Percentiles rank a stretch among this genome's conserved stretches.
Conservation (phyloP, 2,329 filamentous ascomycete genomes). For the Pseudopyricularia javanii region DNA sequence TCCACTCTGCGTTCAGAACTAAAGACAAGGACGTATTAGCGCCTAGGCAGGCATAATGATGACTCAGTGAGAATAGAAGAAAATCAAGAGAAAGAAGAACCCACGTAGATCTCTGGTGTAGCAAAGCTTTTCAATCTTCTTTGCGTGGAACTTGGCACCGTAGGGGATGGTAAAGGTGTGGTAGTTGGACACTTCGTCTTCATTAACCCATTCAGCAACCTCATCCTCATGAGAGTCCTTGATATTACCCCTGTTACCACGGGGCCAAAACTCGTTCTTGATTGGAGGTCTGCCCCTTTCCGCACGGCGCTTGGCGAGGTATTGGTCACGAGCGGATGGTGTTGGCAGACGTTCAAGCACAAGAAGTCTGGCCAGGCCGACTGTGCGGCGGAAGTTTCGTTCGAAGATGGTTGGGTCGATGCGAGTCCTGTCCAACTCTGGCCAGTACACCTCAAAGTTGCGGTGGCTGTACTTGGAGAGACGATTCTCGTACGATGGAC, state of each 20-base stretch:
- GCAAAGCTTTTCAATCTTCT: constrained; percentile 68
- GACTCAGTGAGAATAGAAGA: too few species aligned
- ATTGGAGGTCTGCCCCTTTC: constrained; percentile 59
- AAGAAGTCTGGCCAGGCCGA: constrained; percentile 67
- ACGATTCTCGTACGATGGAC: constrained; percentile 78
- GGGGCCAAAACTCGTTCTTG: constrained; percentile 22
- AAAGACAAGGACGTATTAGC: background rate
- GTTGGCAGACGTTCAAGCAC: constrained; percentile 71
- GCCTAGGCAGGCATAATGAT: background rate
- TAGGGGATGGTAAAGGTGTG: constrained; percentile 66
- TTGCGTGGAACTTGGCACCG: constrained; percentile 46
- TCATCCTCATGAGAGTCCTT: constrained; percentile 71
- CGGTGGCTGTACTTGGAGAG: constrained; percentile 76
- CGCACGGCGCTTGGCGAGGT: constrained; percentile 54
- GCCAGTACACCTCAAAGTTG: constrained; percentile 77
- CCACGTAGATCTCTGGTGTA: constrained; percentile 63
- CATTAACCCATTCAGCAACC: constrained; percentile 69
- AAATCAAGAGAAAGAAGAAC: constrained; percentile 5
- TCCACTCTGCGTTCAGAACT: constrained; percentile 80
- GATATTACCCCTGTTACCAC: constrained; percentile 52
- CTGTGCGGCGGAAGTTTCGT: constrained; percentile 61
- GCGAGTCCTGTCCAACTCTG: constrained; percentile 58
- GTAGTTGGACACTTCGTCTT: constrained; percentile 67
- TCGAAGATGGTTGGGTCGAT: constrained; percentile 83
- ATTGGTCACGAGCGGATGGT: constrained; percentile 52